Base-by-base conservation (phyloP, 2,329 filamentous ascomycete species). In the Trichoderma arundinaceum region DNA sequence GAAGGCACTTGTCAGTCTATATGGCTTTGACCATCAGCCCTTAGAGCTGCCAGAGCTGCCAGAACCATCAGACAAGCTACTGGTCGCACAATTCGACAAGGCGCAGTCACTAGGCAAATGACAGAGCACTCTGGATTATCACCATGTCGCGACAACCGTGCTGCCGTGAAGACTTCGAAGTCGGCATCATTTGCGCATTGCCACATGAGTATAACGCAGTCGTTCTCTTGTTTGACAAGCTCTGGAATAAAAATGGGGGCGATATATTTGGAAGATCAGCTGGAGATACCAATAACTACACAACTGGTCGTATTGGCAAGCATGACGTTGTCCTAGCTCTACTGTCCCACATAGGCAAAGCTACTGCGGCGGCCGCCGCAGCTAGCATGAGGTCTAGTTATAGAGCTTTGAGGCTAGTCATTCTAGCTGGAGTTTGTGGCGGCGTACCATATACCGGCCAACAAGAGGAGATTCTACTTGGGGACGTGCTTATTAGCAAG, bases 371-470 rank as follows among this genome's bases (percentile, higher is more conserved):
- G 0, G 64, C 49, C 3, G 68, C 73, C 0, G 68, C 75, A 0
- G 66, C 72, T 0, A 71, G 68, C 28, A 65, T 81, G 13, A 72
- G 72, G 0, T 69, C 67, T 1, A 81, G 77, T 46, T 82, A 76
- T 44, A 57, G 65, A 0, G 61, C 66, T 2, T 63, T 82, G 4
- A 72, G 71, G 32, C 67, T 81, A 0, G 75, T 67, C 0, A 19
- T 82, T 0, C 49, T 81, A 0, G 75, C 77, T 1, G 79, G 79
- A 0, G 70, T 81, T 1, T 81, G 78, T 62, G 79, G 77, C 3
- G 77, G 73, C 19, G 70, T 74, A 3, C 77, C 78, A 3, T 35
- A 46, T 7, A 12, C 22, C 22, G 22, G 22, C 7, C 19, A 9
- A 43, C 19, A 61, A 13, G 33, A 35, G 7, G 72, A 74, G 46